These are phyloP conservation scores for Cladosporium sp. DNA, from an alignment of 2,329 filamentous ascomycete species.

Conservation along the genomic window DNA sequence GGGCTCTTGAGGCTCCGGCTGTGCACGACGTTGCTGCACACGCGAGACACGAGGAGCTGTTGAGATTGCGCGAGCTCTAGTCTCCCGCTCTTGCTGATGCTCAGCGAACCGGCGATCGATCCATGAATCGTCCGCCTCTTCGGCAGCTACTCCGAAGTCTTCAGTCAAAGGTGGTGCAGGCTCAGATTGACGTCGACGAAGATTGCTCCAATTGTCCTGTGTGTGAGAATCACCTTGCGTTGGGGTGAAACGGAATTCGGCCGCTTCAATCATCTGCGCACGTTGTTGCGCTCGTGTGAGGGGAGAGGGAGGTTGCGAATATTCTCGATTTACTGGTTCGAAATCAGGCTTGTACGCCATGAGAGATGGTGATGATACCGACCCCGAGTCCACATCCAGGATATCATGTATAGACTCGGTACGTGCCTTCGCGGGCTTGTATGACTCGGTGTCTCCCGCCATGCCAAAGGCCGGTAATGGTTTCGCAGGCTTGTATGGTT, in stretches of 20 bases:
- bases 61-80: neutral
- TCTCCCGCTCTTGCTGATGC: conserved; percentile 15
- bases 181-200: conserved; percentile 17
- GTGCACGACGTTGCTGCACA: neutral
- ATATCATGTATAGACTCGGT: conserved; percentile 2
- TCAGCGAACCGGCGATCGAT: conserved; percentile 19
- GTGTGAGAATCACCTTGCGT: neutral
- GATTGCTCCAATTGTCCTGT: conserved; percentile 23
- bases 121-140: conserved; percentile 15
- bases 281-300: neutral
- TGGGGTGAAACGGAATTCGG: neutral
- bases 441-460: neutral
- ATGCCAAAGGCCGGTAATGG: neutral
- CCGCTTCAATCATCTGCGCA: neutral
- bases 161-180: neutral
- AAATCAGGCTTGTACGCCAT: neutral
- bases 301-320: neutral
- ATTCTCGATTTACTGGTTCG: neutral
- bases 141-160: neutral
- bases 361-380: neutral
- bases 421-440: neutral
- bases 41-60: neutral
- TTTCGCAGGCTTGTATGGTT: neutral
- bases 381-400: neutral
- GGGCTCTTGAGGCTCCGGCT: neutral